Evolutionary conservation across 2,329 filamentous ascomycete genomes (phyloP).

Genomic region (Neodidymelliopsis sp.): DNA sequence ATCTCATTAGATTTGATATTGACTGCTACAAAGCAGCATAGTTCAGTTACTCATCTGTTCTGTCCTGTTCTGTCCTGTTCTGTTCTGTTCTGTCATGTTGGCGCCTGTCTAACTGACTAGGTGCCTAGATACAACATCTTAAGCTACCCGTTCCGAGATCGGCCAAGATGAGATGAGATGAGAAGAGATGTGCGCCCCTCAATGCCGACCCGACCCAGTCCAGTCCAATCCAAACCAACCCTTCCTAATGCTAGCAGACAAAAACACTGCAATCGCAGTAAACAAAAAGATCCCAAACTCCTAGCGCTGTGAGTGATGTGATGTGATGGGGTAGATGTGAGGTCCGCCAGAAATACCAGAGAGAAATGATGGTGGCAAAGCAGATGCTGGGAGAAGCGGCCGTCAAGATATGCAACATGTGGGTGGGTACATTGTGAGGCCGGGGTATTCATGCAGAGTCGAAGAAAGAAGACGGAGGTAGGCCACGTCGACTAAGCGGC

Average conservation of each 20-base stretch:
- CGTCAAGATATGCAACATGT: conserved; percentile 10
- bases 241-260: too few species aligned
- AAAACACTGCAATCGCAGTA: conserved; percentile 2
- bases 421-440: neutral
- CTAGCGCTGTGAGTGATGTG: conserved; percentile 13
- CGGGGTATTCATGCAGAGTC: conserved; percentile 7
- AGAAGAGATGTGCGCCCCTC: conserved; percentile 1
- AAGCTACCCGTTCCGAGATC: too few species aligned
- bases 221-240: too few species aligned
- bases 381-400: neutral
- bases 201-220: conserved; percentile 4
- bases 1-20: too few species aligned
- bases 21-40: too few species aligned
- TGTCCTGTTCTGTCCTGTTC: too few species aligned
- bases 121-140: too few species aligned
- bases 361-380: neutral
- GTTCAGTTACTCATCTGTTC: too few species aligned
- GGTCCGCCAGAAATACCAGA: neutral
- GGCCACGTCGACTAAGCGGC: conserved; percentile 13
- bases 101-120: too few species aligned
- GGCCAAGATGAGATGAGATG: too few species aligned
- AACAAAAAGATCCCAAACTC: conserved; percentile 2
- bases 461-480: conserved; percentile 3
- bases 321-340: neutral
- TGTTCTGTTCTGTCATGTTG: too few species aligned